Evolutionary conservation across 1,139 yeast species (phyloP).

Genomic region (Zhuliangozyma parablackwelliae): DNA sequence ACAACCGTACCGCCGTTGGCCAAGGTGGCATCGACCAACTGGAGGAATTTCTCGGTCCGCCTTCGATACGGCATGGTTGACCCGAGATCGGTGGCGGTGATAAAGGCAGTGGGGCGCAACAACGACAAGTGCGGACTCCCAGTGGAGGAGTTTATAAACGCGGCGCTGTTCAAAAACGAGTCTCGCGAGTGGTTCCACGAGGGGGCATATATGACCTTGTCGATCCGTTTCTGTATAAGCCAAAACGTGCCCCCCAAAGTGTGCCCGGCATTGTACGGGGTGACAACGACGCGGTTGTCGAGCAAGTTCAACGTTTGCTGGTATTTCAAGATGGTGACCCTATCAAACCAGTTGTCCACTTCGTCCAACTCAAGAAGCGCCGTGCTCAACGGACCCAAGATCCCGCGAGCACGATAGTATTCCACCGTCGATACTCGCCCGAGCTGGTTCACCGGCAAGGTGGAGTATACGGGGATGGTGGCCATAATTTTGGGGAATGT

Average conservation of each 20-base stretch:
- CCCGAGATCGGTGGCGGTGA: constrained; percentile 74
- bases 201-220: constrained; percentile 81
- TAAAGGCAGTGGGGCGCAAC: constrained; percentile 76
- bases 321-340: constrained; percentile 64
- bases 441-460: constrained; percentile 81
- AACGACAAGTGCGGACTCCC: constrained; percentile 60
- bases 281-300: constrained; percentile 58
- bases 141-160: constrained; percentile 45
- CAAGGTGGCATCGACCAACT: constrained; percentile 61
- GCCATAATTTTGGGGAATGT: constrained; percentile 59
- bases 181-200: constrained; percentile 95
- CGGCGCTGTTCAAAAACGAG: constrained; percentile 78
- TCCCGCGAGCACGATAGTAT: constrained; percentile 64
- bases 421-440: constrained; percentile 87
- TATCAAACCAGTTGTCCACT: constrained; percentile 76
- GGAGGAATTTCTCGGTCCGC: constrained; percentile 61
- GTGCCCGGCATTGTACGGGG: constrained; percentile 92
- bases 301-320: constrained; percentile 68
- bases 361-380: constrained; percentile 67
- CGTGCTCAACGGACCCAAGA: constrained; percentile 67
- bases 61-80: constrained; percentile 61
- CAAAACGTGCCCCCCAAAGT: constrained; percentile 90
- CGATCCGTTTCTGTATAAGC: constrained; percentile 70
- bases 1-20: constrained; percentile 72
- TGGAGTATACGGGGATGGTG: constrained; percentile 74